Evolutionary conservation across 495 filamentous ascomycete genomes (phyloP).

Genomic region (Aspergillus cavernicola): DNA sequence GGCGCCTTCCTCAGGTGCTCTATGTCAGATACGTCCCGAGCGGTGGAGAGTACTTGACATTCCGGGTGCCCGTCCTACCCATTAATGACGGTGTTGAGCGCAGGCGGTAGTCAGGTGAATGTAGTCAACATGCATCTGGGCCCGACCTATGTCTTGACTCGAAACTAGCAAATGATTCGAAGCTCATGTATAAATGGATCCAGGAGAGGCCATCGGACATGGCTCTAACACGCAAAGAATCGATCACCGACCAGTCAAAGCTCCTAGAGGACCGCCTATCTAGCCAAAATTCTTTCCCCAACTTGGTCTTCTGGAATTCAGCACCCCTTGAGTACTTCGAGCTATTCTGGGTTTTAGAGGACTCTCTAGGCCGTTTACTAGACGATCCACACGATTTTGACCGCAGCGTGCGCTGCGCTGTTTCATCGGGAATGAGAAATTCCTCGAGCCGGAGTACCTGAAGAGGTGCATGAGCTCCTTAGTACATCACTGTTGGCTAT

Average conservation of each 20-base stretch:
- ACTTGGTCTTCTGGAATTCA: background rate
- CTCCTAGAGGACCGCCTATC: background rate
- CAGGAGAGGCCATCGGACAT: background rate
- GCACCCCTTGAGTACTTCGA: background rate
- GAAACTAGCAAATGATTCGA: background rate
- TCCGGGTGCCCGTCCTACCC: background rate
- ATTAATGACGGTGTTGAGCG: background rate
- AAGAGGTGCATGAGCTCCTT: background rate
- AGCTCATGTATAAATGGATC: background rate
- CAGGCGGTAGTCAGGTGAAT: background rate
- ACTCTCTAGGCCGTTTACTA: background rate
- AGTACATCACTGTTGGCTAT: background rate
- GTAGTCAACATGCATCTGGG: background rate
- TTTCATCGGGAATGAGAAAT: background rate
- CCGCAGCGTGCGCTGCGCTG: background rate
- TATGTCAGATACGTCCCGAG: background rate
- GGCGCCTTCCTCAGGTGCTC: background rate
- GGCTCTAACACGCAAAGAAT: background rate
- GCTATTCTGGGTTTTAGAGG: conserved; percentile 1
- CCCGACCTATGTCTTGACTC: background rate
- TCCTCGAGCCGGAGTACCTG: background rate
- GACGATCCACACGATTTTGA: background rate
- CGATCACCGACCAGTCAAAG: background rate
- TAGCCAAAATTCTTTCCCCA: conserved; percentile 4
- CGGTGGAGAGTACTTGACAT: background rate